Evolutionary conservation across 2,329 filamentous ascomycete species (phyloP).

Genomic region (Clarireedia monteithiana): DNA sequence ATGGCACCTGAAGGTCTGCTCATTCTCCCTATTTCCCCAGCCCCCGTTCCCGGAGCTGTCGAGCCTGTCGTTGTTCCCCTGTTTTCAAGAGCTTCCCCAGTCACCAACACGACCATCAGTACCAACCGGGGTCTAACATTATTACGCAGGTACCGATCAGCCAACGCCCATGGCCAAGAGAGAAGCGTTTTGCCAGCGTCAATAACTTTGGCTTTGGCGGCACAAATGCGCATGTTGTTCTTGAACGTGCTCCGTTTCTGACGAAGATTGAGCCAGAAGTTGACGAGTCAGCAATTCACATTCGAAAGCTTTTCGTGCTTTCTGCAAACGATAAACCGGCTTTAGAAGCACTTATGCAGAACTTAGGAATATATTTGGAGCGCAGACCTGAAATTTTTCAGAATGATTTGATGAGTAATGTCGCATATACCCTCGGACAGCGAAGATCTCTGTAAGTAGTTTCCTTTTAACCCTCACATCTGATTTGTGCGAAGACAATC

Average conservation of each 20-base stretch:
- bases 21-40: neutral
- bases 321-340: slow-evolving; percentile 24
- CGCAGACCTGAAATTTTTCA: slow-evolving; percentile 27
- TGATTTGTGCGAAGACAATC: too few relatives aligned
- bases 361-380: slow-evolving; percentile 25
- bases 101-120: too few relatives aligned
- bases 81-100: too few relatives aligned
- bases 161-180: slow-evolving; percentile 23
- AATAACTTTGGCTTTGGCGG: slow-evolving; percentile 20
- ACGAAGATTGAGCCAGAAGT: slow-evolving; percentile 21
- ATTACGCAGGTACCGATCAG: slow-evolving; percentile 23
- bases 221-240: slow-evolving; percentile 16
- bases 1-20: slow-evolving; percentile 32
- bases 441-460: slow-evolving; percentile 18
- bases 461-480: neutral
- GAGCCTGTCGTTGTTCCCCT: neutral
- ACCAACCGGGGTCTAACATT: too few relatives aligned
- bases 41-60: neutral
- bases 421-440: slow-evolving; percentile 26
- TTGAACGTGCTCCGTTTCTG: slow-evolving; percentile 21
- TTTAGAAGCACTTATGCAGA: slow-evolving; percentile 23
- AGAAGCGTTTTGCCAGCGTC: slow-evolving; percentile 40
- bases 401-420: slow-evolving; percentile 24
- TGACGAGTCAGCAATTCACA: slow-evolving; percentile 17
- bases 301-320: slow-evolving; percentile 26